Conservation (phyloP, 2,329 filamentous ascomycete species). For the Ophiostoma perfectum region DNA sequence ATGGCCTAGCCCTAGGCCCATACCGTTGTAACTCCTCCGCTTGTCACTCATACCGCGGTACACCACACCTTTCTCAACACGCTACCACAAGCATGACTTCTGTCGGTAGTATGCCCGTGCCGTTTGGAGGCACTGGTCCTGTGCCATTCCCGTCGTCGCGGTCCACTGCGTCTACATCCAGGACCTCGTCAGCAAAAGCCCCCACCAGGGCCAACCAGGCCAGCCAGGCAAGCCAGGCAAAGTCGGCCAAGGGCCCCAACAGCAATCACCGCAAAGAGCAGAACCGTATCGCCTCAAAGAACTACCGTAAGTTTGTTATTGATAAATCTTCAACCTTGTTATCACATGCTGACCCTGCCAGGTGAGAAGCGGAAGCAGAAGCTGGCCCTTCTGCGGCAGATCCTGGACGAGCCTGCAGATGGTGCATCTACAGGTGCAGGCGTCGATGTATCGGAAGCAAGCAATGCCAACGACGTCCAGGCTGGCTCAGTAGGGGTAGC, state of each 20-base stretch:
- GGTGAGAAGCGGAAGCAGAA: conserved; percentile 43
- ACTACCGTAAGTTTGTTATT: conserved; percentile 25
- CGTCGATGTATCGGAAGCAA: neutral
- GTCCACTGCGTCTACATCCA: neutral
- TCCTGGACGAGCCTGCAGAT: conserved; percentile 28
- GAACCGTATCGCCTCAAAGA: conserved; percentile 30
- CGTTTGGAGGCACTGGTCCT: neutral
- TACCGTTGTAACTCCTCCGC: neutral
- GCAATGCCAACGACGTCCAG: neutral
- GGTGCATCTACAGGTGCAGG: neutral
- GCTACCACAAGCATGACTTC: neutral
- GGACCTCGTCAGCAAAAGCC: neutral
- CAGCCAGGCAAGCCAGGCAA: conserved; percentile 13
- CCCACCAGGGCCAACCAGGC: neutral
- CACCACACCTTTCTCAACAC: neutral
- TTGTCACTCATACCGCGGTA: neutral
- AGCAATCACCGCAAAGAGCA: conserved; percentile 29
- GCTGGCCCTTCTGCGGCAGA: conserved; percentile 37
- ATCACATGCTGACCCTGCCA: conserved; percentile 28
- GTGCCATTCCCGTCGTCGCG: neutral
- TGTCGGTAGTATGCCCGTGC: neutral
- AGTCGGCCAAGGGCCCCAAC: conserved; percentile 23
- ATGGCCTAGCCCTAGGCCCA: neutral
- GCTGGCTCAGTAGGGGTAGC: no score
- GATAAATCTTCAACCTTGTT: neutral